Conservation (phyloP, 208 protist genomes). For the Trypanosoma platydactyli region DNA sequence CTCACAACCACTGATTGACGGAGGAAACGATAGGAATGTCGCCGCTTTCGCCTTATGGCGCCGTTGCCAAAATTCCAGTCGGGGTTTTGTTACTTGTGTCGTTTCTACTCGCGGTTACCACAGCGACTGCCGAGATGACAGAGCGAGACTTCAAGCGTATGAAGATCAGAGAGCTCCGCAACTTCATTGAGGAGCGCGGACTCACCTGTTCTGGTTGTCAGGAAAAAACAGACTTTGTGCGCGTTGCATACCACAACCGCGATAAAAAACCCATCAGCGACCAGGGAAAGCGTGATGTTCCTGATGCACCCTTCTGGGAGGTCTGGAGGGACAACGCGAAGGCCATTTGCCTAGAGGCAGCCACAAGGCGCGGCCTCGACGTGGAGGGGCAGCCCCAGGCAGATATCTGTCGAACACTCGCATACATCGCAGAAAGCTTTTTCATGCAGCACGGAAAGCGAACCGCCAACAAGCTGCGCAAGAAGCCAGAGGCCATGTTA, state of each 20-base stretch:
- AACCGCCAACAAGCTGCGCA: conserved; percentile 72
- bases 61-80: background rate
- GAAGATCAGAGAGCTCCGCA: conserved; percentile 86
- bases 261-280: conserved; percentile 59
- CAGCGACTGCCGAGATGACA: conserved; percentile 20
- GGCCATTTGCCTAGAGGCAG: conserved; percentile 48
- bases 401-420: conserved; percentile 55
- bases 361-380: conserved; percentile 47
- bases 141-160: conserved; percentile 83
- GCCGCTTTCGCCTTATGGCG: no score
- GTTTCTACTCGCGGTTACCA: background rate
- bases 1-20: no score
- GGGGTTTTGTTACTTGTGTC: background rate
- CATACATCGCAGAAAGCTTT: conserved; percentile 59
- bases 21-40: no score
- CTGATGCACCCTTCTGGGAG: conserved; percentile 74
- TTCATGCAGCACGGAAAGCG: conserved; percentile 83
- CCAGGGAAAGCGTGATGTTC: conserved; percentile 57
- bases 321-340: conserved; percentile 65
- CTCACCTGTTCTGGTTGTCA: conserved; percentile 75
- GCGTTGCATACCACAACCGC: conserved; percentile 67
- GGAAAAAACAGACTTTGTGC: conserved; percentile 89
- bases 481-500: conserved; percentile 58
- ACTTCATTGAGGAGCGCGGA: conserved; percentile 76
- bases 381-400: conserved; percentile 36